phyloP scores from a whole-genome alignment of 2,329 filamentous ascomycete species.

The Chaetomium olivaceum region DNA sequence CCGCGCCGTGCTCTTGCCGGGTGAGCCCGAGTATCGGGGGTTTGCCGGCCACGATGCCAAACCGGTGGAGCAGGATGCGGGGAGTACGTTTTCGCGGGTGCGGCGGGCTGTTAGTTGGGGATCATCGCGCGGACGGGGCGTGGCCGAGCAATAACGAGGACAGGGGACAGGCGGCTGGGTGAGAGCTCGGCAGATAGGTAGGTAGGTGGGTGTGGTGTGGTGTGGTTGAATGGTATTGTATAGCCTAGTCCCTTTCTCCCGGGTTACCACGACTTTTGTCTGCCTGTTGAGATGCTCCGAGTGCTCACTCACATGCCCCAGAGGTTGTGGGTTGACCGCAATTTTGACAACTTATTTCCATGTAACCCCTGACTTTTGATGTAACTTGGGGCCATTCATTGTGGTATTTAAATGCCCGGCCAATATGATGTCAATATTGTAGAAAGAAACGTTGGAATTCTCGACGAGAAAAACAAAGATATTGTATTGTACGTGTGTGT shows the following conservation, averaged over 20 bases:
- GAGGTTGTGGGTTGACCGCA: background rate
- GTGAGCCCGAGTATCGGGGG: conserved; percentile 41
- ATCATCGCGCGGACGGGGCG: background rate
- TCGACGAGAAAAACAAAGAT: background rate
- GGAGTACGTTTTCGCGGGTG: background rate
- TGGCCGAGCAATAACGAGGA: no score
- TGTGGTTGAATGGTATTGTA: background rate
- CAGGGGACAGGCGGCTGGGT: no score
- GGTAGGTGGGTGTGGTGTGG: background rate
- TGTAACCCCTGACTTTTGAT: background rate
- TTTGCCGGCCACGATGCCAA: background rate
- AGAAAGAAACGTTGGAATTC: background rate
- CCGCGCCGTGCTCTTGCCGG: conserved; percentile 57
- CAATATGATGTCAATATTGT: background rate
- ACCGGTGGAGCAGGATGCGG: no score
- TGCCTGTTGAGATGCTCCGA: background rate
- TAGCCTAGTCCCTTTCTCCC: background rate
- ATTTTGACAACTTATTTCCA: background rate
- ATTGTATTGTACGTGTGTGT: background rate
- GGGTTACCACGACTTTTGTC: background rate
- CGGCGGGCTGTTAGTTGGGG: background rate
- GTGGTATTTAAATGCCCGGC: background rate
- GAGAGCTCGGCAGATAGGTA: background rate
- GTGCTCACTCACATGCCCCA: background rate
- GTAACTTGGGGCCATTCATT: background rate